Evolutionary conservation across 148 eudicot genomes (phyloP).

Genomic region (Chenopodium formosanum): DNA sequence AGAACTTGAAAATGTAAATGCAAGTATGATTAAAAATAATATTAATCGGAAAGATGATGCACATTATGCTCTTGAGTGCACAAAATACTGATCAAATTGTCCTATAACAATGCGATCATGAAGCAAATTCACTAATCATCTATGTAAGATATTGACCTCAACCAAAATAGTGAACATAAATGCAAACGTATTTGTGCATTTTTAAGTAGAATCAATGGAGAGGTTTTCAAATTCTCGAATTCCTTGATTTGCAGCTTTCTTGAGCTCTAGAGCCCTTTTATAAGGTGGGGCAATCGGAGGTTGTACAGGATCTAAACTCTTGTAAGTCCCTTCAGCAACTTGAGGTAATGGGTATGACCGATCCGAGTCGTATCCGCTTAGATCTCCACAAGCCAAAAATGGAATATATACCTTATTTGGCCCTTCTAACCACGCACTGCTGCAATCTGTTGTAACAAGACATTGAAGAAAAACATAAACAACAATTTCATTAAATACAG

Average conservation of each 20-base stretch:
- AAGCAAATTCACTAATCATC: neutral
- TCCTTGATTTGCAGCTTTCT: conserved; percentile 83
- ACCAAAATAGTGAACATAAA: neutral
- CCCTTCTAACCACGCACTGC: conserved; percentile 96
- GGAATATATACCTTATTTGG: conserved; percentile 85
- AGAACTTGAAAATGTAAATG: no score
- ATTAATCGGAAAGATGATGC: no score
- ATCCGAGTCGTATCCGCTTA: conserved; percentile 90
- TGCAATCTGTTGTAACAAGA: conserved; percentile 59
- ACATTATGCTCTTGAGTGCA: no score
- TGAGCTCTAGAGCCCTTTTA: conserved; percentile 89
- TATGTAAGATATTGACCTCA: neutral
- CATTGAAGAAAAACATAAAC: neutral
- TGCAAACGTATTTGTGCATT: neutral
- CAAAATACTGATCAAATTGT: no score
- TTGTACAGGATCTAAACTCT: conserved; percentile 86
- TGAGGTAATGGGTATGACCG: conserved; percentile 89
- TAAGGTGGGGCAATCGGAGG: conserved; percentile 99
- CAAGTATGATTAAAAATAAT: no score
- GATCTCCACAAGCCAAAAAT: conserved; percentile 98
- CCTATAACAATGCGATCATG: neutral
- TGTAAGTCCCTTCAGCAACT: conserved; percentile 70
- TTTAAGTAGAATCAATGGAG: conserved; percentile 40
- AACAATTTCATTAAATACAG: neutral
- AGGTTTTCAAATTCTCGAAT: conserved; percentile 51